These are phyloP conservation scores for Polyporus tsugae DNA, from an alignment of 1,284 basidiomycete genomes.

Conservation along the genomic window DNA sequence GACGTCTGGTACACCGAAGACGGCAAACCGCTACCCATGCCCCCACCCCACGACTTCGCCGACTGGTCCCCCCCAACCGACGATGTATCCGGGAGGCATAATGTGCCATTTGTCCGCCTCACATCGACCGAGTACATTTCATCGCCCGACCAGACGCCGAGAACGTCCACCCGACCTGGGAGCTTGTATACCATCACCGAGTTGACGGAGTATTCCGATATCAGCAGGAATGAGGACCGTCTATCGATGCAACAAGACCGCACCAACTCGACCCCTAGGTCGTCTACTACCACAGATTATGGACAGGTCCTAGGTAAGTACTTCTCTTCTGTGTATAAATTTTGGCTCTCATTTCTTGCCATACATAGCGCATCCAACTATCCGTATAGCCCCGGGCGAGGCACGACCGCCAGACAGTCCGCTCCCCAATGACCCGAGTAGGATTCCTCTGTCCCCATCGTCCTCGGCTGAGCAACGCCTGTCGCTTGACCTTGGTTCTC, in stretches of 20 bases:
- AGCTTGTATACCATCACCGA: constrained; percentile 71
- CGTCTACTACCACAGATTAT: constrained; percentile 64
- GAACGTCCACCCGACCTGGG: constrained; percentile 23
- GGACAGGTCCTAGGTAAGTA: constrained; percentile 65
- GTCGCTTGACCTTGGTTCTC: constrained; percentile 63
- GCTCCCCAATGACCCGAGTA: constrained; percentile 57
- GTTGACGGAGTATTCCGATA: constrained; percentile 52
- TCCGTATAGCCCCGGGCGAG: neutral
- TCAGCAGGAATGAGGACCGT: constrained; percentile 53
- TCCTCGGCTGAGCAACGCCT: constrained; percentile 78
- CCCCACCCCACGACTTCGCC: constrained; percentile 39
- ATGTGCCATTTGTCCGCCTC: constrained; percentile 40
- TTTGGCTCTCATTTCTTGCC: neutral
- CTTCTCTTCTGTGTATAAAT: neutral
- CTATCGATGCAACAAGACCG: constrained; percentile 15
- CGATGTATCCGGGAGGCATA: constrained; percentile 34
- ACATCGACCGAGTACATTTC: constrained; percentile 32
- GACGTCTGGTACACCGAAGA: constrained; percentile 21
- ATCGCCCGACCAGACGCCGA: constrained; percentile 28
- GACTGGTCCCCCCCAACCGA: constrained; percentile 32
- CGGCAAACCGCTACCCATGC: constrained; percentile 40
- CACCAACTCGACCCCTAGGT: constrained; percentile 25
- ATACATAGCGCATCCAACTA: constrained; percentile 21
- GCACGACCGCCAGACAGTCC: neutral
- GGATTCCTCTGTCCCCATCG: constrained; percentile 68